Percentiles rank a stretch among this genome's conserved stretches.
Evolutionary conservation across 2,329 filamentous ascomycete genomes (phyloP).

Genomic region (Chaetomium olivaceum): DNA sequence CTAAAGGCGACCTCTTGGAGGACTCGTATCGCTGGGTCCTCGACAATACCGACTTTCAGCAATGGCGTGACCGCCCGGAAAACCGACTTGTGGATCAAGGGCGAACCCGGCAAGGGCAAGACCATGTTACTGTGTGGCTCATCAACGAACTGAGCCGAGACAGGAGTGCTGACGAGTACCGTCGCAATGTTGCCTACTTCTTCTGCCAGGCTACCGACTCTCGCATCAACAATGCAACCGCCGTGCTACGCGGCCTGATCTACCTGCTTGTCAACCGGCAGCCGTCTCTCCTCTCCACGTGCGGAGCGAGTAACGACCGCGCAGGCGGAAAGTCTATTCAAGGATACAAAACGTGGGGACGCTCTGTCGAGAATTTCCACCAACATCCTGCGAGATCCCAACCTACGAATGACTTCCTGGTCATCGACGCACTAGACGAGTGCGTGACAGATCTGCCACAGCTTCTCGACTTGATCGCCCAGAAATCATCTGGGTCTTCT

Average conservation of each 20-base stretch:
- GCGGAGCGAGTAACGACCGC: conserved; percentile 25
- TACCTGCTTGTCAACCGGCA: conserved; percentile 35
- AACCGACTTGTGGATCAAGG: conserved; percentile 25
- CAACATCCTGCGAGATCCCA: conserved; percentile 43
- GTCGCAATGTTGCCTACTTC: conserved; percentile 33
- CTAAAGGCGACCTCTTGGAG: conserved; percentile 39
- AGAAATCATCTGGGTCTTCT: conserved; percentile 2
- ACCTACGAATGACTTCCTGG: conserved; percentile 38
- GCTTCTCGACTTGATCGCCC: conserved; percentile 7
- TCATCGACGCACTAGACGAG: conserved; percentile 53
- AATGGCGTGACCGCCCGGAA: conserved; percentile 31
- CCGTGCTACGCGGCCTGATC: conserved; percentile 39
- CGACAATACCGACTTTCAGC: conserved; percentile 1
- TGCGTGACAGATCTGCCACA: conserved; percentile 34
- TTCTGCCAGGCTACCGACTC: conserved; percentile 36
- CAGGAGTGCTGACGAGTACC: background rate
- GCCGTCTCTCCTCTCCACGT: conserved; percentile 41
- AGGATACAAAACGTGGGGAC: conserved; percentile 43
- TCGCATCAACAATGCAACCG: conserved; percentile 35
- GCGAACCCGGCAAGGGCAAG: conserved; percentile 45
- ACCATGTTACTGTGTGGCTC: conserved; percentile 46
- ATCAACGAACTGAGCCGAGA: conserved; percentile 37
- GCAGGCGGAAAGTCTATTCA: conserved; percentile 33
- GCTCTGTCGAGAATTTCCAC: conserved; percentile 43
- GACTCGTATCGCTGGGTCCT: conserved; percentile 42